Percentiles rank a stretch among this genome's conserved stretches.
Conservation (phyloP, 768 basidiomycete species). For the Tephrocybe sp. region DNA sequence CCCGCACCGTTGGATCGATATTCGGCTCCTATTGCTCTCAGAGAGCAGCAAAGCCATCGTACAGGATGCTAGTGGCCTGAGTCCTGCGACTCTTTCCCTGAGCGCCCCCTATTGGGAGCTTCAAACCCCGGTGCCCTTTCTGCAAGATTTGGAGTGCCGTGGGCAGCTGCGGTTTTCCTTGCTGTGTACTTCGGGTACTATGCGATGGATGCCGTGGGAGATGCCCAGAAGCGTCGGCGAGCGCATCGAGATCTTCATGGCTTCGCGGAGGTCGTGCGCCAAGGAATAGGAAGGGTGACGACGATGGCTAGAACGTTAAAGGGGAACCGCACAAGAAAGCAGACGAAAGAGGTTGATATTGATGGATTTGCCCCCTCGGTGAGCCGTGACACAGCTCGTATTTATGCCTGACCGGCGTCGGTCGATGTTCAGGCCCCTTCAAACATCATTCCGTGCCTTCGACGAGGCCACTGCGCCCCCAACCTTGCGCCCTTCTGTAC, state of each 20-base stretch:
- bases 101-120: slow-evolving; percentile 20
- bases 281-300: slow-evolving; percentile 10
- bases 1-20: slow-evolving; percentile 5
- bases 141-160: slow-evolving; percentile 51
- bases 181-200: slow-evolving; percentile 16
- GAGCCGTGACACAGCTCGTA: slow-evolving; percentile 28
- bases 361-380: slow-evolving; percentile 11
- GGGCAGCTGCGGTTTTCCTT: slow-evolving; percentile 35
- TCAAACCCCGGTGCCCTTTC: slow-evolving; percentile 56
- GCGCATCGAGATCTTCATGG: slow-evolving; percentile 57
- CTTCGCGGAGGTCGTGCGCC: slow-evolving; percentile 33
- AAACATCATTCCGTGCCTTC: slow-evolving; percentile 4
- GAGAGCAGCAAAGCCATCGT: slow-evolving; percentile 31
- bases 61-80: slow-evolving; percentile 39
- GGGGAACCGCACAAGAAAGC: slow-evolving; percentile 34
- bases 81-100: slow-evolving; percentile 46
- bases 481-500: slow-evolving; percentile 39
- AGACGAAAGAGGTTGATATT: background rate
- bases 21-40: slow-evolving; percentile 3
- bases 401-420: slow-evolving; percentile 11
- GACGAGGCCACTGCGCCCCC: slow-evolving; percentile 30
- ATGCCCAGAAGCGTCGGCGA: slow-evolving; percentile 50
- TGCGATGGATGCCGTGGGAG: slow-evolving; percentile 25
- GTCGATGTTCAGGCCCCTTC: slow-evolving; percentile 5
- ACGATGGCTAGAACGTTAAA: slow-evolving; percentile 17